phyloP scores from a whole-genome alignment of 2,329 filamentous ascomycete species.

The Helminthosporium solani region DNA sequence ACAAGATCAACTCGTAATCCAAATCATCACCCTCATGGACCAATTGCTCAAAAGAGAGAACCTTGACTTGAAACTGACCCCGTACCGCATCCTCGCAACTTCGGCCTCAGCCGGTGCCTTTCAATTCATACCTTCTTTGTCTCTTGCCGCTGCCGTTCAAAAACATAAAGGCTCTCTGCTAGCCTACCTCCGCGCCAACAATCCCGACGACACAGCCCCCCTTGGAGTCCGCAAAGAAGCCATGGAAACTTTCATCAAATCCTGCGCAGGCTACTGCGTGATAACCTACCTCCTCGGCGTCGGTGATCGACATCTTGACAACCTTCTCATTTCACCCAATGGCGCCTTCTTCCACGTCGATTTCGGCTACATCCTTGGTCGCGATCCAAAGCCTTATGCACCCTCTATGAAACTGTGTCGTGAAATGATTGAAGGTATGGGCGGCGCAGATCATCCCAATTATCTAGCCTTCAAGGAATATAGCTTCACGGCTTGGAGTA shows the following conservation, averaged over 20 bases:
- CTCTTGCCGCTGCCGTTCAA: slow-evolving; percentile 76
- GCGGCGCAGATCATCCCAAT: slow-evolving; percentile 75
- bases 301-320: slow-evolving; percentile 93
- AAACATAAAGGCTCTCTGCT: slow-evolving; percentile 79
- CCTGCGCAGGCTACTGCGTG: slow-evolving; percentile 95
- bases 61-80: slow-evolving; percentile 88
- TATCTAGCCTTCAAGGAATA: slow-evolving; percentile 93
- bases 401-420: slow-evolving; percentile 95
- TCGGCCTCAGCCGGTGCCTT: slow-evolving; percentile 85
- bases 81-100: slow-evolving; percentile 94
- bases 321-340: slow-evolving; percentile 84
- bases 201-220: slow-evolving; percentile 78
- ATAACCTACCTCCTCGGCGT: slow-evolving; percentile 98
- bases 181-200: slow-evolving; percentile 83
- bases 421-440: slow-evolving; percentile 99
- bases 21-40: slow-evolving; percentile 98
- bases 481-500: slow-evolving; percentile 91
- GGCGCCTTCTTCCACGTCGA: slow-evolving; percentile 98
- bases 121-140: slow-evolving; percentile 87
- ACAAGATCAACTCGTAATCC: slow-evolving; percentile 95
- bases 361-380: slow-evolving; percentile 95
- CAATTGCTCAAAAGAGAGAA: slow-evolving; percentile 94
- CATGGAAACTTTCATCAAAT: slow-evolving; percentile 93
- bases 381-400: slow-evolving; percentile 95
- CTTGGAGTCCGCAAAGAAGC: slow-evolving; percentile 87